phyloP scores from a whole-genome alignment of 306 rosid genomes.

The Acacia confusa region DNA sequence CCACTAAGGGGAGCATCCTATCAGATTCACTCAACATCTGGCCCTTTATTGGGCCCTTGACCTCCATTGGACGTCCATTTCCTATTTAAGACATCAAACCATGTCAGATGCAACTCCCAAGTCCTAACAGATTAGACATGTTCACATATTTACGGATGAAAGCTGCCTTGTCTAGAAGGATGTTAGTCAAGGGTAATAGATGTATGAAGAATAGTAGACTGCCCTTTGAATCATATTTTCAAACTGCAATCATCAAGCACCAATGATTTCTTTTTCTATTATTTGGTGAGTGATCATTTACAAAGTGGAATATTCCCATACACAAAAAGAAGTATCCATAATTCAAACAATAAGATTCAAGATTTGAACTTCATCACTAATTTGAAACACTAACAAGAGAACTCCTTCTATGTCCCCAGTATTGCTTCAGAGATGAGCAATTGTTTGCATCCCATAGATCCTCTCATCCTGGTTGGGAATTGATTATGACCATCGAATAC shows the following conservation, averaged over 20 bases:
- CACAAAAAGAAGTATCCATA: background rate
- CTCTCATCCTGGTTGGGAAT: background rate
- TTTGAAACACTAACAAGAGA: background rate
- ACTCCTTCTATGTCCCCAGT: background rate
- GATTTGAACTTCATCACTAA: background rate
- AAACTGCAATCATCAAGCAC: constrained; percentile 17
- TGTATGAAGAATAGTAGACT: background rate
- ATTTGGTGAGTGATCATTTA: constrained; percentile 3
- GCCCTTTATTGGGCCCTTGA: constrained; percentile 59
- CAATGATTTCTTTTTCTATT: background rate
- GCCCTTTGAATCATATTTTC: constrained; percentile 8
- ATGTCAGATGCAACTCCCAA: background rate
- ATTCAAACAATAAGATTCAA: background rate
- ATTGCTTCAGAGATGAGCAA: background rate
- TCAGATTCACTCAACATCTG: constrained; percentile 62
- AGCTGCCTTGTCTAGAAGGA: constrained; percentile 20
- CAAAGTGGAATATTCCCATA: constrained; percentile 3
- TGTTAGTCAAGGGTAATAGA: background rate
- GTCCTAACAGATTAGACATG: background rate
- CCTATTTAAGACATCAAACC: constrained; percentile 48
- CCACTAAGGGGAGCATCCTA: constrained; percentile 74
- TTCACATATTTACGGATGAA: background rate
- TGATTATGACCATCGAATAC: background rate
- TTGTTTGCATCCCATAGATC: background rate
- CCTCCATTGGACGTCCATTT: constrained; percentile 52